These are phyloP conservation scores for Penicillium sp. DNA, from an alignment of 2,329 filamentous ascomycete species.

Conservation along the genomic window DNA sequence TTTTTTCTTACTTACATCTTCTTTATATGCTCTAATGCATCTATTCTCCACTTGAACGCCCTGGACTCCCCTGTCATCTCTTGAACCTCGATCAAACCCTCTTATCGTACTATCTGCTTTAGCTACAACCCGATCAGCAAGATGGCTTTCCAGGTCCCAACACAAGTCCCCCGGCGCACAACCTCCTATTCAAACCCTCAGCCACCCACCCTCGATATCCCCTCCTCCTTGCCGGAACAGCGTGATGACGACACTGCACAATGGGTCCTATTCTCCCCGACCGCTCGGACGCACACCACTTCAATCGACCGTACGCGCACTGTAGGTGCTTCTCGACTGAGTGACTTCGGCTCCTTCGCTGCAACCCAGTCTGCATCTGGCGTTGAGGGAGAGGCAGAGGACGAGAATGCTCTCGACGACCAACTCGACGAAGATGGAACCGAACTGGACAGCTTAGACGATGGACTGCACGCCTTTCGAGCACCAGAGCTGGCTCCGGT, in stretches of 20 bases:
- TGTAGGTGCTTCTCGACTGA: slow-evolving; percentile 62
- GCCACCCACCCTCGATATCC: slow-evolving; percentile 23
- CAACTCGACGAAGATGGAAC: slow-evolving; percentile 47
- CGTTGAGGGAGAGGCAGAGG: slow-evolving; percentile 27
- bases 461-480: slow-evolving; percentile 80
- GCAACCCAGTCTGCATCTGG: slow-evolving; percentile 50
- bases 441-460: slow-evolving; percentile 87
- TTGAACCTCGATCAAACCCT: background rate
- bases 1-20: background rate
- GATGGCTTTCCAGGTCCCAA: slow-evolving; percentile 35
- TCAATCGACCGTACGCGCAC: slow-evolving; percentile 56
- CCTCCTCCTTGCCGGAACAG: slow-evolving; percentile 28
- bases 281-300: slow-evolving; percentile 60
- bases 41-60: background rate
- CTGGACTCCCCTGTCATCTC: background rate
- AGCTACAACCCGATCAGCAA: slow-evolving; percentile 1
- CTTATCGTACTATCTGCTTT: slow-evolving; percentile 7
- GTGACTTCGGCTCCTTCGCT: slow-evolving; percentile 70
- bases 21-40: background rate
- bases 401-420: slow-evolving; percentile 54
- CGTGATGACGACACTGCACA: slow-evolving; percentile 67
- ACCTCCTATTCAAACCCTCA: slow-evolving; percentile 28
- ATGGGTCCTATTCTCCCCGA: slow-evolving; percentile 91
- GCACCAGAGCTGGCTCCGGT: slow-evolving; percentile 46
- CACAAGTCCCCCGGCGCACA: slow-evolving; percentile 30